Evolutionary conservation across 2,329 filamentous ascomycete species (phyloP).

Genomic region (Cercospora janseana): DNA sequence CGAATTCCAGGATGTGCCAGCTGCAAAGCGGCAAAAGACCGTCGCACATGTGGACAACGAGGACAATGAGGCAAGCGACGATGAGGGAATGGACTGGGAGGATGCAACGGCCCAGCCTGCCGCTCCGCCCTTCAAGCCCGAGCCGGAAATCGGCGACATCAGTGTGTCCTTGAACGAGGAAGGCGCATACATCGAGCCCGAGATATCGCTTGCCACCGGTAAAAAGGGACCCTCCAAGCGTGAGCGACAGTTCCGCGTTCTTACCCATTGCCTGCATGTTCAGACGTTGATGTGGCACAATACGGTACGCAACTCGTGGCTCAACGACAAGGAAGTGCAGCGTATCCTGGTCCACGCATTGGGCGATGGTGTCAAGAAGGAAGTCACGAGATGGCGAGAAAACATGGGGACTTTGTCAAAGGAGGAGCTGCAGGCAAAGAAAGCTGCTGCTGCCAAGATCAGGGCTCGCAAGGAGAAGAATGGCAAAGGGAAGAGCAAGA

Average conservation of each 20-base stretch:
- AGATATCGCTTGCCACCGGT: constrained; percentile 43
- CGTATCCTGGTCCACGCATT: constrained; percentile 73
- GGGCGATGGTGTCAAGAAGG: constrained; percentile 64
- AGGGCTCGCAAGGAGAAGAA: constrained; percentile 44
- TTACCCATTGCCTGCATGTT: constrained; percentile 86
- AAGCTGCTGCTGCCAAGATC: constrained; percentile 35
- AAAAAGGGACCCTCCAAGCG: constrained; percentile 86
- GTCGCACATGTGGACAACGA: constrained; percentile 37
- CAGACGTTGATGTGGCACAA: constrained; percentile 88
- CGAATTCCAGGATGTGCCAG: constrained; percentile 51
- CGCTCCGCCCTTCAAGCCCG: constrained; percentile 28
- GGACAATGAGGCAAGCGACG: constrained; percentile 53
- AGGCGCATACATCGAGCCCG: constrained; percentile 42
- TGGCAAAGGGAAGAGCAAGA: constrained; percentile 44
- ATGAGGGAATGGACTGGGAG: constrained; percentile 61
- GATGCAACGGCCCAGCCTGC: constrained; percentile 44
- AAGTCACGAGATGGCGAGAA: constrained; percentile 70
- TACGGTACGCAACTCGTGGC: constrained; percentile 76
- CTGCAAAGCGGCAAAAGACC: constrained; percentile 46
- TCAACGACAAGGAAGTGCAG: constrained; percentile 74
- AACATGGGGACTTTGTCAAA: constrained; percentile 59
- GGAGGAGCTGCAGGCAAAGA: constrained; percentile 42
- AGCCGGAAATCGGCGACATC: constrained; percentile 35
- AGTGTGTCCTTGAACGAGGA: constrained; percentile 39
- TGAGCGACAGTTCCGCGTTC: constrained; percentile 72